Evolutionary conservation across 1,284 basidiomycete genomes (phyloP), one percentile per base, ranked within the genome.

Genomic region (Rhodotorula sp.): DNA sequence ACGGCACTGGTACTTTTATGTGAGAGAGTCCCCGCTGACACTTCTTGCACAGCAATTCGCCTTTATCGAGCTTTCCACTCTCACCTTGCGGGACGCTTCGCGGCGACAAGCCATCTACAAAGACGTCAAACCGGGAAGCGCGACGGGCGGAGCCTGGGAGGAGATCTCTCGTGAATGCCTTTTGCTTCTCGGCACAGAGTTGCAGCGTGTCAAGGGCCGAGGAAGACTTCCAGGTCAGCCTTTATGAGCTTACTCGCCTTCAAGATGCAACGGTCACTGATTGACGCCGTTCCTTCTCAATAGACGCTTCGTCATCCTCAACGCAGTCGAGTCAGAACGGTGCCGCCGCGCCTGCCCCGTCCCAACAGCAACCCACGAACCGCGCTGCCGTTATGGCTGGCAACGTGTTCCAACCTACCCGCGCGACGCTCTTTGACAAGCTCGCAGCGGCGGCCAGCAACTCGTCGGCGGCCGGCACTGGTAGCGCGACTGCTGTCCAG

Each of bases 121-220:
- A 1, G 89, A 91, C 76, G 87, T 89, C 78, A 89, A 88, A 76
- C 85, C 86, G 59, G 85, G 83, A 3, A 55, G 54, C 19, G 23
- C 62, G 7, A 21, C 21, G 12, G 71, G 65, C 50, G 74, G 74
- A 34, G 88, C 88, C 6, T 92, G 90, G 89, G 83, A 82, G 45
- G 83, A 84, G 5, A 81, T 90, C 34, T 83, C 84, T 19, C 84
- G 88, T 5, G 86, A 87, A 65, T 84, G 86, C 31, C 83, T 92
- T 3, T 73, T 88, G 10, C 80, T 85, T 15, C 82, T 92, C 2
- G 89, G 88, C 8, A 80, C 82, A 1, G 89, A 91, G 78, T 89
- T 89, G 74, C 86, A 87, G 69, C 80, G 83, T 19, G 69, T 72
- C 16, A 75, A 77, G 67, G 67, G 74, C 3, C 31, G 69, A 6